Evolutionary conservation across 257 asterid species (phyloP), one percentile per base, ranked within the genome.

Genomic region (Nicotiana paniculata): DNA sequence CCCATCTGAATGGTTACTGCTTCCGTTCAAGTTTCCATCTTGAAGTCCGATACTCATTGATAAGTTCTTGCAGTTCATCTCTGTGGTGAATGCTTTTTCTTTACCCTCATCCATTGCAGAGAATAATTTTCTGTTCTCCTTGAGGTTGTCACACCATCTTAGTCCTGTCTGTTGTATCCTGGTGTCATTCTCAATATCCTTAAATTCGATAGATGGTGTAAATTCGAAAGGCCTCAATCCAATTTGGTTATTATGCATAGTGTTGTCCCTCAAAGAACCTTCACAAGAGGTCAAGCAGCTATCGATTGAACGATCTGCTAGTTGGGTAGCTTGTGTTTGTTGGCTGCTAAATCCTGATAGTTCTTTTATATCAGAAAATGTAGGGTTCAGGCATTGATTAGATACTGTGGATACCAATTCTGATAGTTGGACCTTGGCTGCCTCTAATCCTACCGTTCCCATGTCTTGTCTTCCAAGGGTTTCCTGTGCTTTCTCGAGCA

Each of bases 401-500:
- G 99, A 93, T 80, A 88, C 95, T 87, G 90, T 92, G 48, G 97
- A 90, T 59, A 89, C 97, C 75, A 92, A 84, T 84, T 93, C 95
- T 43, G 98, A 93, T 79, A 95, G 74, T 86, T 91, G 97, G 85
- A 90, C 90, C 85, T 92, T 92, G 79, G 98, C 95, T 72, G 95
- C 93, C 84, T 95, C 98, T 79, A 92, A 84, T 82, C 92, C 93
- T 58, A 87, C 75, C 51, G 94, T 83, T 81, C 93, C 97, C 83
- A 83, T 37, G 89, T 91, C 89, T 84, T 93, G 97, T 64, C 88
- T 89, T 81, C 95, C 97, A 46, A 95, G 94, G 68, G 97, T 91
- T 77, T 93, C 98, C 72, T 95, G 97, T 76, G 98, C 98, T 80
- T 91, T 92, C 88, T 93, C 99, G 62, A 95, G 95, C 80, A 95